Evolutionary conservation across 495 filamentous ascomycete species (phyloP), one percentile per base, ranked within the genome.

Genomic region (Barbatosphaeria neglecta): DNA sequence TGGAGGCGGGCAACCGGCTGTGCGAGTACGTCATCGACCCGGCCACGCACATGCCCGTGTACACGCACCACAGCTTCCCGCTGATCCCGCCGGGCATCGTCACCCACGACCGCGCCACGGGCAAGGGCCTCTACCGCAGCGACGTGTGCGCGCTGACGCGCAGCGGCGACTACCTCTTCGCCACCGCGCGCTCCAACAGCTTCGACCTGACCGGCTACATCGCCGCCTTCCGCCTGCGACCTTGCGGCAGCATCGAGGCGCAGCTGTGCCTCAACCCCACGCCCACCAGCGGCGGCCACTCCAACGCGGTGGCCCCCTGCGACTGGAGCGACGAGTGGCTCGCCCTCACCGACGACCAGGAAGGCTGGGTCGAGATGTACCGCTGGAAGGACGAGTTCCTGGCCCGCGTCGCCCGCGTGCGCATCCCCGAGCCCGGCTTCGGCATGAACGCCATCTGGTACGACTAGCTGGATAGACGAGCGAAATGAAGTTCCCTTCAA

Each of bases 381-480:
- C 68, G 84, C 27, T 92, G 83, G 80, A 69, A 77, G 52, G 82
- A 88, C 33, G 86, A 88, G 73, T 84, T 81, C 52, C 55, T 92
- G 46, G 78, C 76, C 10, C 70, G 86, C 16, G 85, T 90, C 23
- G 86, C 85, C 17, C 71, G 82, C 45, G 74, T 80, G 49, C 76
- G 83, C 53, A 80, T 92, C 44, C 76, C 78, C 13, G 85, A 92
- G 66, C 82, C 80, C 38, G 86, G 86, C 41, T 90, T 89, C 64
- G 84, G 83, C 1, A 90, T 90, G 86, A 90, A 92, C 68, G 86
- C 84, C 25, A 87, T 90, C 54, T 90, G 85, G 86, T 89, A 87
- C 62, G 83, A 90, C 64, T 90, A 70, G 31, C 11, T 2, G 31
- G 24, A n/a, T n/a, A n/a, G n/a, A n/a, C n/a, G n/a, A n/a, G n/a